Base-by-base conservation (phyloP, 805 yeast species). In the Metschnikowia hibisci region DNA sequence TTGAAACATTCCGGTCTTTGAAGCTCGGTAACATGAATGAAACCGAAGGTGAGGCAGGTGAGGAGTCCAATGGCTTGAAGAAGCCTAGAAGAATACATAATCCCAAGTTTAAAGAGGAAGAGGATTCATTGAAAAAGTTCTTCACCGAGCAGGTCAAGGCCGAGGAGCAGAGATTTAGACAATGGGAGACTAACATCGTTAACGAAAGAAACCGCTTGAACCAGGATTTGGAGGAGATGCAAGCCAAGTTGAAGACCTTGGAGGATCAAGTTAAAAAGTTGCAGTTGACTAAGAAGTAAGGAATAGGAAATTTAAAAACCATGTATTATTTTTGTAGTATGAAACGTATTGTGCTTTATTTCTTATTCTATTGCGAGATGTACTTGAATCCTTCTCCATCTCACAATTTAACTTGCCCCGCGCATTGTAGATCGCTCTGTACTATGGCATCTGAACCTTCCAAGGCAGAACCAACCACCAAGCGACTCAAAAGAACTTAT, bases 101-200 rank as follows among this genome's bases (percentile, higher is more conserved):
- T 65, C 98, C 98, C 39, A 85, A 87, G 67, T 93, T 86, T 73
- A 84, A 89, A 66, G 97, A 93, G 67, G 98, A 91, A 65, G 99
- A 93, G 67, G 93, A 87, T 63, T 84, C 90, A 27, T 76, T 93
- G 61, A 88, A 93, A 77, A 84, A 86, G 69, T 86, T 86, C 65
- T 93, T 93, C 69, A 91, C 98, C 8, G 97, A 90, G 66, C 97
- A 93, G 72, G 75, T 93, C 47, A 90, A 91, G 71, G 86, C 86
- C 37, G 99, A 93, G 71, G 99, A 93, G 61, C 95, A 88, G 59
- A 80, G 99, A 62, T 93, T 93, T 49, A 87, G 95, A 74, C 96
- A 91, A 73, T 93, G 99, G 99, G 97, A 90, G 71, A 87, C 89
- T 56, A 91, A 93, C 62, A 87, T 93, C 55, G 93, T 89, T 54